phyloP scores from a whole-genome alignment of 345 rosid species.

The sweet orange (Citrus sinensis) region DNA sequence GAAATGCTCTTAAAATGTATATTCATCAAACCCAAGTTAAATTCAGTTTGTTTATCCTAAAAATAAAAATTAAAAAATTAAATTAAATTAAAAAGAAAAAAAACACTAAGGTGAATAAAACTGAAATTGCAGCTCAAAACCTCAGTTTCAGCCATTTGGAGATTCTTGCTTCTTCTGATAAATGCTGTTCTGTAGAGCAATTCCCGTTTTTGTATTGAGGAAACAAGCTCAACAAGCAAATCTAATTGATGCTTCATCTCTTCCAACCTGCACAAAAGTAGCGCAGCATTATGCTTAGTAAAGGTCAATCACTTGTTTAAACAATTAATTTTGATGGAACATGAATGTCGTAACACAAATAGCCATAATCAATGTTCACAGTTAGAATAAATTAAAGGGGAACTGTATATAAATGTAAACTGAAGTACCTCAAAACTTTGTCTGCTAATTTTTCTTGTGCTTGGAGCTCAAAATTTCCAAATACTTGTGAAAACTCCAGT shows the following conservation, averaged over 20 bases:
- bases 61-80: no score
- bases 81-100: no score
- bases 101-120: background rate
- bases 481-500: conserved; percentile 14
- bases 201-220: conserved; percentile 32
- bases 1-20: background rate
- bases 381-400: background rate
- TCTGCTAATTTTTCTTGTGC: conserved; percentile 34
- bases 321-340: background rate
- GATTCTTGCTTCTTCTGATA: conserved; percentile 58
- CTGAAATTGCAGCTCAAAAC: conserved; percentile 20
- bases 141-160: conserved; percentile 80
- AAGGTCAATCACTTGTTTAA: background rate
- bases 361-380: background rate
- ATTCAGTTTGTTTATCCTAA: background rate
- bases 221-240: conserved; percentile 19
- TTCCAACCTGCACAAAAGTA: conserved; percentile 43
- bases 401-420: background rate
- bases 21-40: background rate
- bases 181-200: conserved; percentile 59
- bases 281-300: background rate
- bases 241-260: conserved; percentile 32
- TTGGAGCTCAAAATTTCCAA: conserved; percentile 30
- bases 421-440: conserved; percentile 25
- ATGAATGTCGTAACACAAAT: background rate